phyloP scores from a whole-genome alignment of 495 filamentous ascomycete genomes.

The Oleoguttula mirabilis region DNA sequence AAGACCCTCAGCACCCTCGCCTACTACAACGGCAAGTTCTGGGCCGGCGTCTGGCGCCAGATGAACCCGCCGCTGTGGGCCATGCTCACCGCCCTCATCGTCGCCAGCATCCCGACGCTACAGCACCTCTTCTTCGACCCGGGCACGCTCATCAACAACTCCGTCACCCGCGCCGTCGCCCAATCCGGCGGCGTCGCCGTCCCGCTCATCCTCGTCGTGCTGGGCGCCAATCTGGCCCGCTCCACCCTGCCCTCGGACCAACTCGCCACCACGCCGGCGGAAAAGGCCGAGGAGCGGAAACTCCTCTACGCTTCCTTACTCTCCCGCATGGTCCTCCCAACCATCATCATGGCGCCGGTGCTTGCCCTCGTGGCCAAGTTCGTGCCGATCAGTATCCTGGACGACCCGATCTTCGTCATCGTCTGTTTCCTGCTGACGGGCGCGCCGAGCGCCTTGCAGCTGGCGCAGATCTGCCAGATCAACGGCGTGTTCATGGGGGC shows the following conservation, averaged over 20 bases:
- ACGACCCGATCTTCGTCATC: conserved; percentile 95
- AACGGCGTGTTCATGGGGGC: conserved; percentile 89
- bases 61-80: conserved; percentile 99
- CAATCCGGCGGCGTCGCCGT: conserved; percentile 87
- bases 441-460: conserved; percentile 83
- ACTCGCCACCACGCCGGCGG: conserved; percentile 31
- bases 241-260: conserved; percentile 44
- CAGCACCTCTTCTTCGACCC: conserved; percentile 78
- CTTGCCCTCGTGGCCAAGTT: conserved; percentile 85
- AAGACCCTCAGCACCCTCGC: conserved; percentile 36
- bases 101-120: conserved; percentile 77
- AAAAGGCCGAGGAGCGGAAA: conserved; percentile 53
- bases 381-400: conserved; percentile 83
- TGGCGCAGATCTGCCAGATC: conserved; percentile 97
- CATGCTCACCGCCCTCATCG: conserved; percentile 77
- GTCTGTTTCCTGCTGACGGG: conserved; percentile 94
- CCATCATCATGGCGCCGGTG: conserved; percentile 84
- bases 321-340: conserved; percentile 85
- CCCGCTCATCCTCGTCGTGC: conserved; percentile 88
- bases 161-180: conserved; percentile 72
- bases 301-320: conserved; percentile 77
- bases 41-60: conserved; percentile 65
- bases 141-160: conserved; percentile 85
- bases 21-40: conserved; percentile 39
- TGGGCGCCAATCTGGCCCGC: conserved; percentile 77